A percentile compares a stretch with the other conserved stretches of the same genome.
Evolutionary conservation across 139 green algal genomes (phyloP).

Genomic region (Mychonastes homosphaera): DNA sequence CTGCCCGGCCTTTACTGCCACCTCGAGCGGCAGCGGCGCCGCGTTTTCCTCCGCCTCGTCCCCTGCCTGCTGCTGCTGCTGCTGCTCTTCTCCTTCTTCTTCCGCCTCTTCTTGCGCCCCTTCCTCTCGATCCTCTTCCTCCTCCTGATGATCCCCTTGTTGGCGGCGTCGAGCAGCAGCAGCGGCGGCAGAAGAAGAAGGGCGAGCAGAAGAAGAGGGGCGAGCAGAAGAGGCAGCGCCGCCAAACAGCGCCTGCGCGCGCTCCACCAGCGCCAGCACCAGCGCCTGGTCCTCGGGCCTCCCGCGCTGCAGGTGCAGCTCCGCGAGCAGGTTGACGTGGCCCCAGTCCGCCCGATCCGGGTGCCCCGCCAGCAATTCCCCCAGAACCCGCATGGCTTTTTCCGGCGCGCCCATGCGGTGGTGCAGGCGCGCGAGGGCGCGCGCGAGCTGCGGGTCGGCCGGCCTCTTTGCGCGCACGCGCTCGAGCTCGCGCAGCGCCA

Average conservation of each 20-base stretch:
- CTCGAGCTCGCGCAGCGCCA: conserved; percentile 23
- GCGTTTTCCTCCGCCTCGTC: too few species aligned
- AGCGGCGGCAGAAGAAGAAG: too few species aligned
- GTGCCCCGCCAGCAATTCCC: conserved; percentile 34
- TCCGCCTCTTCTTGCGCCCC: too few species aligned
- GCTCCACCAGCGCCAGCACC: conserved; percentile 1
- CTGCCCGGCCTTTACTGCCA: too few species aligned
- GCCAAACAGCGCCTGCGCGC: background rate
- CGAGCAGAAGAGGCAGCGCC: background rate
- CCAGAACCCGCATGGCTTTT: conserved; percentile 27
- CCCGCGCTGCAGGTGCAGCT: conserved; percentile 57
- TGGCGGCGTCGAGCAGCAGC: too few species aligned
- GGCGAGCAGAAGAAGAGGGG: background rate
- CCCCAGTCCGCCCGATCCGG: conserved; percentile 51
- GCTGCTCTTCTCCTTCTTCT: too few species aligned
- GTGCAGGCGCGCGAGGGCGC: conserved; percentile 59
- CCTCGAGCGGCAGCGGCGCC: too few species aligned
- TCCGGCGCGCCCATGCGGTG: conserved; percentile 35
- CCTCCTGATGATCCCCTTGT: too few species aligned
- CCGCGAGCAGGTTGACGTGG: conserved; percentile 78
- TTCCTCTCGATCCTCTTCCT: too few species aligned
- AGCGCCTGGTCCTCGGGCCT: too few species aligned
- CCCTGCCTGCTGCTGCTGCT: too few species aligned
- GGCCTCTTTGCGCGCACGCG: conserved; percentile 20
- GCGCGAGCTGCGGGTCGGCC: conserved; percentile 42